These are phyloP conservation scores for Paspalum notatum DNA, from an alignment of 176 grass and related monocot genomes.

Conservation along the genomic window DNA sequence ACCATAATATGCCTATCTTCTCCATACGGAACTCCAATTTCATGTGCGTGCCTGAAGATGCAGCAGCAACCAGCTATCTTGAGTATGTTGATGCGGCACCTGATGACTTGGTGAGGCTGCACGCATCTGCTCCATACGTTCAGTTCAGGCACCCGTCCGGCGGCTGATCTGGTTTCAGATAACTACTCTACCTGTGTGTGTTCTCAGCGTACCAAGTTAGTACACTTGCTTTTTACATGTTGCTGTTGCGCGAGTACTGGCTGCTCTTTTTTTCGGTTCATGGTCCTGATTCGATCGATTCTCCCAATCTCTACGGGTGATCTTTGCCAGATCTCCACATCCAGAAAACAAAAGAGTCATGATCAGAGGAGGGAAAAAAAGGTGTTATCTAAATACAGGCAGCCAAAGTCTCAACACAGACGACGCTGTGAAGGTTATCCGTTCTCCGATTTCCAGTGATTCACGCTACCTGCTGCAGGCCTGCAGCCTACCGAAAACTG, in stretches of 20 bases:
- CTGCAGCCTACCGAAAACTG: not conserved
- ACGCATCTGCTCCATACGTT: not conserved
- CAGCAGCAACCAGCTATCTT: not conserved
- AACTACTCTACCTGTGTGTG: not conserved
- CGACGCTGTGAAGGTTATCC: constrained; percentile 7
- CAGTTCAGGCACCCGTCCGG: not conserved
- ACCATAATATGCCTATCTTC: not conserved
- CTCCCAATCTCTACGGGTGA: not conserved
- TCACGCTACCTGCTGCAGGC: constrained; percentile 5
- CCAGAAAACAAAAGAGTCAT: constrained; percentile 2
- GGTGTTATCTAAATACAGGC: not conserved
- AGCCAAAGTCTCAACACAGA: not conserved
- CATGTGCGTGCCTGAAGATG: not conserved
- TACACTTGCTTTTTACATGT: not conserved
- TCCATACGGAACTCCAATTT: not conserved
- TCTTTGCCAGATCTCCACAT: not conserved
- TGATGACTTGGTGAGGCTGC: not conserved
- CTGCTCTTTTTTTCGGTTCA: not conserved
- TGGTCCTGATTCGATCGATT: not conserved
- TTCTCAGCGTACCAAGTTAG: not conserved
- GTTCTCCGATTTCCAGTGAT: not conserved
- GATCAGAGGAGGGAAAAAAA: not conserved
- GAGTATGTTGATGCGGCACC: not conserved
- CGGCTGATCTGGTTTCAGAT: constrained; percentile 14
- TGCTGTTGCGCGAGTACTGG: not conserved